Evolutionary conservation across 140 eudicot genomes (phyloP), one percentile per base, ranked within the genome.

Genomic region (Flaveria floridana): DNA sequence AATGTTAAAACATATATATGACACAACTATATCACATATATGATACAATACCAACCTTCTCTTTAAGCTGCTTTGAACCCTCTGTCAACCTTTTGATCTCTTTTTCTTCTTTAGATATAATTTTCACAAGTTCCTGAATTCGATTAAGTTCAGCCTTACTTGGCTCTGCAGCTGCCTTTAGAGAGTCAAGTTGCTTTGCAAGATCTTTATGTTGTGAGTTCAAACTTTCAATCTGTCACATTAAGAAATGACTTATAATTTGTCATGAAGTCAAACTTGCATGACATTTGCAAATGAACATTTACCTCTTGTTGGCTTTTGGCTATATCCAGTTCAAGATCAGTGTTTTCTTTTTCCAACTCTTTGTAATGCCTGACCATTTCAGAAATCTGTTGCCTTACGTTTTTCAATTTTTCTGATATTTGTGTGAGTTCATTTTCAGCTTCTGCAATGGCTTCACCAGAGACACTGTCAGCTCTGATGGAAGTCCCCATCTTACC

Each of bases 401-500:
- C n/a, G 2, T 16, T 69, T 67, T 55, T 69, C 53, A 90, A 70
- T 37, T 64, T 82, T 44, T 84, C 90, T 74, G 89, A 89, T 65
- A 88, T 20, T 23, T n/a, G 78, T 26, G 85, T 30, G 57, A 90
- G 90, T 71, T 90, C 95, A 6, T 75, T 85, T 79, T 90, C 96
- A 41, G 90, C 99, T 48, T 79, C 78, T 6, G 89, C 81, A 66
- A 94, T 58, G 56, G 90, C 86, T 72, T 90, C 99, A 65, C 84
- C 78, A 15, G 97, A 87, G 58, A 90, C 92, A 72, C 92, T 91
- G 55, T 89, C 80, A 73, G 91, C 91, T 81, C 89, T 88, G 46
- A 90, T 87, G 58, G 96, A 86, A 25, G 88, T 88, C 1, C 96
- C 96, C 96, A 94, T 94, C 69, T 88, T 90, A 51, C 99, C 99